Conservation (phyloP, 768 basidiomycete species). For the Megacollybia marginata region DNA sequence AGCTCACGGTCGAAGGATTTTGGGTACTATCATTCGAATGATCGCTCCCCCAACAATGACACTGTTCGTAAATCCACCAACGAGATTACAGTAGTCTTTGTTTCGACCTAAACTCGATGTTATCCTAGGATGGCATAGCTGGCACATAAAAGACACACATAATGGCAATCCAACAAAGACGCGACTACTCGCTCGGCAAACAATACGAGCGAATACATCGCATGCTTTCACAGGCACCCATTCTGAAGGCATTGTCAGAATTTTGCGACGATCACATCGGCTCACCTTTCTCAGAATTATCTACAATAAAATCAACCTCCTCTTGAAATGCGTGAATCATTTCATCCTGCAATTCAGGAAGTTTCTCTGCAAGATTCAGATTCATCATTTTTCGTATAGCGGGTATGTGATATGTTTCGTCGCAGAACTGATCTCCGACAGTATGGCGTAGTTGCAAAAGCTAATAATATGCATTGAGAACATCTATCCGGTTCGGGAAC, state of each 20-base stretch:
- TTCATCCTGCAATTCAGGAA: conserved; percentile 26
- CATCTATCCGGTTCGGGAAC: background rate
- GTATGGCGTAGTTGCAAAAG: conserved; percentile 30
- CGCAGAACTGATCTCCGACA: conserved; percentile 24
- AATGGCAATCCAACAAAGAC: conserved; percentile 30
- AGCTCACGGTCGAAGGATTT: conserved; percentile 13
- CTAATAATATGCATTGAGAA: conserved; percentile 9
- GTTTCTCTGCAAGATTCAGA: conserved; percentile 23
- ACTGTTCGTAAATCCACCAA: conserved; percentile 25
- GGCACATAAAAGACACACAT: too few species aligned
- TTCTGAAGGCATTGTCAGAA: too few species aligned
- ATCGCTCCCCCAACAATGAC: conserved; percentile 20
- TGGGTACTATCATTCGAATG: conserved; percentile 26
- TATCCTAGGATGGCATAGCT: too few species aligned
- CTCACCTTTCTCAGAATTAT: too few species aligned
- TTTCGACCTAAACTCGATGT: conserved; percentile 32
- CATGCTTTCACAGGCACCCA: too few species aligned
- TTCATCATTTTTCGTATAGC: conserved; percentile 24
- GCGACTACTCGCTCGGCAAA: conserved; percentile 31
- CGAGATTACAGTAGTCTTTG: conserved; percentile 20
- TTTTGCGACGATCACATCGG: too few species aligned
- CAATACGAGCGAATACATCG: conserved; percentile 24
- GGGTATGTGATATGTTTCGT: conserved; percentile 27
- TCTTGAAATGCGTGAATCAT: conserved; percentile 22
- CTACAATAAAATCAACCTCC: conserved; percentile 13